A percentile compares a stretch with the other conserved stretches of the same genome.
Conservation (phyloP, 345 rosid species). For the Populus simonii region DNA sequence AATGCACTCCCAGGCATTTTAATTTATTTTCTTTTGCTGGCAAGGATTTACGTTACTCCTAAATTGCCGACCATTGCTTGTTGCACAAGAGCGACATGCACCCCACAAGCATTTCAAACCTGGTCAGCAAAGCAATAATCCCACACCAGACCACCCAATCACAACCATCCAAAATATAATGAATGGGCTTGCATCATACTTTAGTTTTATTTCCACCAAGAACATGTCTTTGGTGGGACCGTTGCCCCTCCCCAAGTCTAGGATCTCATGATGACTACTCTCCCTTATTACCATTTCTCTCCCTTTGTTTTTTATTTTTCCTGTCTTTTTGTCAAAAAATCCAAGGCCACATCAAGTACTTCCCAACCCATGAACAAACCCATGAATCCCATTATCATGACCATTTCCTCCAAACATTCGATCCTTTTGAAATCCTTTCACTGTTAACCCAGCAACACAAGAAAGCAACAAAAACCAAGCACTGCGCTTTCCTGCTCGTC, state of each 20-base stretch:
- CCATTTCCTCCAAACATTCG: not conserved
- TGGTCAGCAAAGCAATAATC: conserved; percentile 35
- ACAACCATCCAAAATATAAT: conserved; percentile 33
- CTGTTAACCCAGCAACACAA: not conserved
- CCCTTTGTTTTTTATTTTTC: not conserved
- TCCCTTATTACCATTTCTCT: not conserved
- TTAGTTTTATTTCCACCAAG: conserved; percentile 13
- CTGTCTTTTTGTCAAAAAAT: not conserved
- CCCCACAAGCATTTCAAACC: not conserved
- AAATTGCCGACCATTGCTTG: not conserved
- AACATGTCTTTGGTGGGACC: conserved; percentile 26
- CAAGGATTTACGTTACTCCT: not conserved
- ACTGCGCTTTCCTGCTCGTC: not conserved
- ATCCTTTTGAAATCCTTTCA: too few relatives aligned
- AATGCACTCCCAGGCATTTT: too few relatives aligned
- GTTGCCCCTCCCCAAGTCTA: conserved; percentile 16
- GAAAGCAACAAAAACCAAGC: not conserved
- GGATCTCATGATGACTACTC: conserved; percentile 26
- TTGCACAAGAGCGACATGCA: not conserved
- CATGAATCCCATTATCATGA: not conserved
- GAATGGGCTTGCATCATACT: conserved; percentile 13
- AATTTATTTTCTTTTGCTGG: too few relatives aligned
- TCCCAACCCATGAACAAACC: conserved; percentile 12
- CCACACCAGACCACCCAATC: conserved; percentile 12
- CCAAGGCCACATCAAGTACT: conserved; percentile 15